These are phyloP conservation scores for Epichloe hybrida DNA, from an alignment of 2,329 filamentous ascomycete species.

Conservation along the genomic window DNA sequence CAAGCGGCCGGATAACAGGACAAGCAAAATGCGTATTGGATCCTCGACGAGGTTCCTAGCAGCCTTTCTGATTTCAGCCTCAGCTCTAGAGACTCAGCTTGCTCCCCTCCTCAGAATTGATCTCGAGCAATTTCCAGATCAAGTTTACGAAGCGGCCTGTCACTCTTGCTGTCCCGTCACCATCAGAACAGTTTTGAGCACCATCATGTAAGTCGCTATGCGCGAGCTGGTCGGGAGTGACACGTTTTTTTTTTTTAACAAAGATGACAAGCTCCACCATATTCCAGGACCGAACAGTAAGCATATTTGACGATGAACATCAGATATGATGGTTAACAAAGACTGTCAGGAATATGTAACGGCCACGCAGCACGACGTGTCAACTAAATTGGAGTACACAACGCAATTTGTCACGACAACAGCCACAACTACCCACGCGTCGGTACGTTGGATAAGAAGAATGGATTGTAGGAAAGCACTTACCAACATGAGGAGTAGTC, in stretches of 20 bases:
- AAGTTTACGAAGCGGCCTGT: background rate
- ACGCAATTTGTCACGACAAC: conserved; percentile 10
- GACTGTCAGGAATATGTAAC: conserved; percentile 7
- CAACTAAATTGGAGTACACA: conserved; percentile 10
- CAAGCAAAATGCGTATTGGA: conserved; percentile 1
- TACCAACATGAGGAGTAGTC: conserved; percentile 8
- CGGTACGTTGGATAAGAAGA: conserved; percentile 3
- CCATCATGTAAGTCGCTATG: conserved; percentile 1
- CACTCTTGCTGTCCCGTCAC: conserved; percentile 1
- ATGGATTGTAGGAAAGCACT: background rate
- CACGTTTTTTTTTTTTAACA: background rate
- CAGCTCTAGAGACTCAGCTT: background rate
- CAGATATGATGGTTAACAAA: background rate
- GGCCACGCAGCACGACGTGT: conserved; percentile 8
- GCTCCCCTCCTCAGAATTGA: background rate
- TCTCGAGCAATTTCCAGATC: conserved; percentile 1
- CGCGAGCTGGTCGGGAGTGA: background rate
- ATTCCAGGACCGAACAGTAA: conserved; percentile 4
- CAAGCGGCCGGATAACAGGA: background rate
- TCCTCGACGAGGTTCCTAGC: background rate
- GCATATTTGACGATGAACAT: background rate
- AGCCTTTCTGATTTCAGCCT: background rate
- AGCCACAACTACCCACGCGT: conserved; percentile 6
- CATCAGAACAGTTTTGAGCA: conserved; percentile 3
- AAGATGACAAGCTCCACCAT: conserved; percentile 3